Percentiles rank a stretch among this genome's conserved stretches.
phyloP scores from a whole-genome alignment of 192 early-diverging fungal genomes.

The Chytriomyces confervae region DNA sequence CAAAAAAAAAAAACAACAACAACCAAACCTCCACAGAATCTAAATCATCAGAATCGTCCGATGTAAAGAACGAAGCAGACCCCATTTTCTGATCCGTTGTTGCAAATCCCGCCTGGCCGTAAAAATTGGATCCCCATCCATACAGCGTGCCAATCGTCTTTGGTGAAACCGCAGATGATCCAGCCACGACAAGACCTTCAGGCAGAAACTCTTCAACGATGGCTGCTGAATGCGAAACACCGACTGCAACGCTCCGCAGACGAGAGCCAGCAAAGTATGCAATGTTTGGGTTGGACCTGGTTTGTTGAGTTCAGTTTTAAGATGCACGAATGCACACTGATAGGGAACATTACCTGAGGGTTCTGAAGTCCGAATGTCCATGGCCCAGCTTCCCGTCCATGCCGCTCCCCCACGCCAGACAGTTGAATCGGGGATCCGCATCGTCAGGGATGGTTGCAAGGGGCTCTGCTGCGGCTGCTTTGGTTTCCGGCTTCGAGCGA shows the following conservation, averaged over 20 bases:
- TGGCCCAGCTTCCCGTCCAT: conserved; percentile 43
- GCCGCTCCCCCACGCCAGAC: conserved; percentile 2
- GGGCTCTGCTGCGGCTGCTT: background rate
- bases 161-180: background rate
- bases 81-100: conserved; percentile 25
- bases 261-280: background rate
- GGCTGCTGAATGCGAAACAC: conserved; percentile 16
- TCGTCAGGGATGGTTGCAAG: background rate
- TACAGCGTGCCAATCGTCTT: conserved; percentile 30
- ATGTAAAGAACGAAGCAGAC: conserved; percentile 17
- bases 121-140: conserved; percentile 52
- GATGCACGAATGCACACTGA: background rate
- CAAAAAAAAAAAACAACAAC: background rate
- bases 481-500: background rate
- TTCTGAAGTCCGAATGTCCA: conserved; percentile 16
- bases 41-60: conserved; percentile 36
- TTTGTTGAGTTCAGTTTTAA: background rate
- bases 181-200: background rate
- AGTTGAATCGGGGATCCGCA: background rate
- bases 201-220: background rate
- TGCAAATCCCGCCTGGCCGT: conserved; percentile 41
- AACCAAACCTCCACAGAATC: conserved; percentile 34
- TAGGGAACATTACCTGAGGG: background rate
- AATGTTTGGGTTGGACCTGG: background rate
- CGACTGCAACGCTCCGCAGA: conserved; percentile 21